A percentile compares a stretch with the other conserved stretches of the same genome.
Conservation (phyloP, 2,329 filamentous ascomycete genomes). For the Fusarium sp. region DNA sequence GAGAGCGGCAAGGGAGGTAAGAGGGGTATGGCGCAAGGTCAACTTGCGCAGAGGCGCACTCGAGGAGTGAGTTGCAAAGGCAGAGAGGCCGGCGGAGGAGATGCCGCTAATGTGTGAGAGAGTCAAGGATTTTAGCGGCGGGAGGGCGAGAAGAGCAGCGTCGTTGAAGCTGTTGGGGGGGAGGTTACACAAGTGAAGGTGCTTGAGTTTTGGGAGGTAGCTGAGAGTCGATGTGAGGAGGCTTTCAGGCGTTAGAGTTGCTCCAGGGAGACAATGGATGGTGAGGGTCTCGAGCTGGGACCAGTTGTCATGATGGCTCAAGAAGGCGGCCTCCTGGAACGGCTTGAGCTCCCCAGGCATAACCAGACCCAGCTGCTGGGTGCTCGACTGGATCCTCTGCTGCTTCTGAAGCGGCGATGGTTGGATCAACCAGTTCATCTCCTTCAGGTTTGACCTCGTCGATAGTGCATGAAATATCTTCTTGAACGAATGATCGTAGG, state of each 20-base stretch:
- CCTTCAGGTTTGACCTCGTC: constrained; percentile 64
- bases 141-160: constrained; percentile 64
- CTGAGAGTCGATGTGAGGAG: constrained; percentile 64
- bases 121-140: constrained; percentile 65
- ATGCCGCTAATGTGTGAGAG: constrained; percentile 68
- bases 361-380: constrained; percentile 46
- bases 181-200: constrained; percentile 70
- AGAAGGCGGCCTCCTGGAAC: constrained; percentile 57
- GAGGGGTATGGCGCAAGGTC: constrained; percentile 66
- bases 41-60: constrained; percentile 61
- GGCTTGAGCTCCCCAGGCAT: constrained; percentile 47
- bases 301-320: constrained; percentile 67
- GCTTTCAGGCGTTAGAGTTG: constrained; percentile 63
- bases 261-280: constrained; percentile 69
- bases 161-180: constrained; percentile 69
- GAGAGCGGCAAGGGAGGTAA: constrained; percentile 67
- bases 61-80: constrained; percentile 63
- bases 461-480: constrained; percentile 70
- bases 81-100: constrained; percentile 66
- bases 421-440: constrained; percentile 71
- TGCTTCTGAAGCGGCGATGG: constrained; percentile 41
- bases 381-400: constrained; percentile 46
- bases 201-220: constrained; percentile 65
- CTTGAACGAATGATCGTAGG: constrained; percentile 67
- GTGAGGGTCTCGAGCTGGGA: constrained; percentile 65